phyloP scores from a whole-genome alignment of 306 rosid species.

The Cicer arietinum region DNA sequence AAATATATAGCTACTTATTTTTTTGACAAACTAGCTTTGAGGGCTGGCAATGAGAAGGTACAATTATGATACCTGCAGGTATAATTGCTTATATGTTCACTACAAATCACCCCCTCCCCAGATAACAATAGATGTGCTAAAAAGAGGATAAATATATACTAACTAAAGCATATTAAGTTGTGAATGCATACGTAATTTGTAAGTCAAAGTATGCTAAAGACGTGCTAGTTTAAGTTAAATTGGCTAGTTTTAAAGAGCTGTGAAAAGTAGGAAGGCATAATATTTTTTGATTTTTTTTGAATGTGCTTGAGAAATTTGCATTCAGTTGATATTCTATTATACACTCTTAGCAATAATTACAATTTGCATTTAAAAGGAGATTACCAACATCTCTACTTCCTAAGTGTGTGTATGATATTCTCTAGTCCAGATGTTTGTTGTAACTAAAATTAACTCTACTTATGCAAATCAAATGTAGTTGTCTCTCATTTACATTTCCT shows the following conservation, averaged over 20 bases:
- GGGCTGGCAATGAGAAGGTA: constrained; percentile 99
- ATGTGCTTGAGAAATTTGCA: too few species aligned
- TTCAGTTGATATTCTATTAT: too few species aligned
- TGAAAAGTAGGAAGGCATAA: too few species aligned
- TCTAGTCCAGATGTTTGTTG: too few species aligned
- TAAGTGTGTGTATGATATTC: too few species aligned
- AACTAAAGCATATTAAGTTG: background rate
- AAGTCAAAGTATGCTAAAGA: constrained; percentile 1
- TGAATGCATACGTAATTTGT: background rate
- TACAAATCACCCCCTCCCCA: background rate
- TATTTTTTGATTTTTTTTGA: too few species aligned
- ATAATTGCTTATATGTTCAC: constrained; percentile 35
- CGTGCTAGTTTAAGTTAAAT: constrained; percentile 9
- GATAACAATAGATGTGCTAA: constrained; percentile 2
- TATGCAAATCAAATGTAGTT: constrained; percentile 25
- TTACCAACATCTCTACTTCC: too few species aligned
- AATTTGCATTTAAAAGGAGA: too few species aligned
- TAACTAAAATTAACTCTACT: background rate
- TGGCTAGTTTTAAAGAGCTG: constrained; percentile 6
- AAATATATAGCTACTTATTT: constrained; percentile 96
- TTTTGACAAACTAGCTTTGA: constrained; percentile 94
- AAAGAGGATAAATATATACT: constrained; percentile 14
- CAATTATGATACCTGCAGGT: constrained; percentile 5
- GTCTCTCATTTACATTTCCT: constrained; percentile 31
- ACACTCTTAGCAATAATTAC: too few species aligned